A percentile compares a stretch with the other conserved stretches of the same genome.
phyloP scores from a whole-genome alignment of 2,329 filamentous ascomycete species.

The Mycosphaerella sp. region DNA sequence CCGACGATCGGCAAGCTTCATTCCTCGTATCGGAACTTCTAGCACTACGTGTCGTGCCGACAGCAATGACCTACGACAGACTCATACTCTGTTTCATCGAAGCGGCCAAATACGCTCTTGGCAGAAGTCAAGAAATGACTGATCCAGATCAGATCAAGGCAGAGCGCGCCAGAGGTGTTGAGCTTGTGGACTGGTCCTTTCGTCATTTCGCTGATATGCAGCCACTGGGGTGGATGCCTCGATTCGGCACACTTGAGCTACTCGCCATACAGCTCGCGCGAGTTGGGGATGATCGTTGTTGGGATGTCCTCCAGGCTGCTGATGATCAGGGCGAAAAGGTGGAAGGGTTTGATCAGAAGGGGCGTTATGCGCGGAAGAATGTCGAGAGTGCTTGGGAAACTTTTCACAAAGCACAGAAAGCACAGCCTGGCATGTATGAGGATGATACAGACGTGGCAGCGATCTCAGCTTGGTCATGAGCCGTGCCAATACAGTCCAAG shows the following conservation, averaged over 20 bases:
- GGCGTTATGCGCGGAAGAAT: conserved; percentile 22
- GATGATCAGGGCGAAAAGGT: conserved; percentile 26
- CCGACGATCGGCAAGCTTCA: conserved; percentile 51
- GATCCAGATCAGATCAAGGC: not conserved
- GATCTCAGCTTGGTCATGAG: not conserved
- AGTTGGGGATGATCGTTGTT: conserved; percentile 29
- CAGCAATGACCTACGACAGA: conserved; percentile 56
- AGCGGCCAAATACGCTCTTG: conserved; percentile 21
- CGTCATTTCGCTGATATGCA: conserved; percentile 34
- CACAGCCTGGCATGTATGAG: no score
- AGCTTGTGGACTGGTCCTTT: conserved; percentile 30
- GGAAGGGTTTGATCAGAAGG: conserved; percentile 29
- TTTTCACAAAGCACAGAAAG: not conserved
- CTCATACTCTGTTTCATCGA: conserved; percentile 51
- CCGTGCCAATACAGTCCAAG: no score
- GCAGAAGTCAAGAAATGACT: not conserved
- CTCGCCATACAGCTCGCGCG: conserved; percentile 26
- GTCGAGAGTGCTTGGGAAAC: conserved; percentile 25
- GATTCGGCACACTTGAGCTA: conserved; percentile 30
- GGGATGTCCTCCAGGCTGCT: conserved; percentile 32
- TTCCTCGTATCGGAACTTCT: conserved; percentile 59
- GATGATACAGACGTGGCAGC: not conserved
- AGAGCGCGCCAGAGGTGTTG: conserved; percentile 14
- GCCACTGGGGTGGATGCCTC: conserved; percentile 28
- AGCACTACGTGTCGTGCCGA: conserved; percentile 48